Evolutionary conservation across 129 eudicot genomes (phyloP), one percentile per base, ranked within the genome.

Genomic region (Centrapalus pauciflorus): DNA sequence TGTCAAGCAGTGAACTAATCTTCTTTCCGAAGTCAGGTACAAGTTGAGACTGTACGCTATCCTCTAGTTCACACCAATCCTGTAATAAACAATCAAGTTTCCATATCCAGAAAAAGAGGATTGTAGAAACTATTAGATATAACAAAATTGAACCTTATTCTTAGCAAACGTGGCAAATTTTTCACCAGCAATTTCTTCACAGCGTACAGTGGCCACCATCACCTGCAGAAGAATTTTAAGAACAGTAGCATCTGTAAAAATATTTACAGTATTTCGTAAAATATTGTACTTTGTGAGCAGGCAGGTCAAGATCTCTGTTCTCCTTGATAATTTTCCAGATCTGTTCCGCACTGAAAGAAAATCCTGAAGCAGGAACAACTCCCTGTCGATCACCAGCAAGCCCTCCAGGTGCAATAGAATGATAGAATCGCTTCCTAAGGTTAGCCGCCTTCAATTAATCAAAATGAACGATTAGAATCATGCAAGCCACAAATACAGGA

Each of bases 161-260:
- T 54, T 76, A 27, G 48, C 52, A 64, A 87, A 87, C 25, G 82
- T 75, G 12, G 77, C 56, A 55, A 63, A 74, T 78, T 79, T 85
- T 73, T 87, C 94, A 16, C 63, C 85, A 45, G 90, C 94, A 73
- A 91, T 91, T 76, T 91, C 97, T 83, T 91, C 97, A 87, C 97
- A 91, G n/a, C 97, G 96, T 57, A 91, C 97, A 1, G 96, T 91
- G 30, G 97, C 97, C 75, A 91, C 97, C 97, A 91, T 87, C 49
- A 91, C 97, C 97, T 91, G 58, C 32, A 64, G 40, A 59, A 12
- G 29, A 25, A 58, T 51, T 26, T 45, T 49, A 41, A 17, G 33
- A 20, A 55, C 2, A 8, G 13, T 19, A 38, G 64, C 46, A 55
- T 5, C 50, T 6, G 54, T 26, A 4, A 49, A 52, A 62, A 3